These are phyloP conservation scores for Stephania japonica DNA, from an alignment of 164 flowering plant genomes.

Conservation along the genomic window DNA sequence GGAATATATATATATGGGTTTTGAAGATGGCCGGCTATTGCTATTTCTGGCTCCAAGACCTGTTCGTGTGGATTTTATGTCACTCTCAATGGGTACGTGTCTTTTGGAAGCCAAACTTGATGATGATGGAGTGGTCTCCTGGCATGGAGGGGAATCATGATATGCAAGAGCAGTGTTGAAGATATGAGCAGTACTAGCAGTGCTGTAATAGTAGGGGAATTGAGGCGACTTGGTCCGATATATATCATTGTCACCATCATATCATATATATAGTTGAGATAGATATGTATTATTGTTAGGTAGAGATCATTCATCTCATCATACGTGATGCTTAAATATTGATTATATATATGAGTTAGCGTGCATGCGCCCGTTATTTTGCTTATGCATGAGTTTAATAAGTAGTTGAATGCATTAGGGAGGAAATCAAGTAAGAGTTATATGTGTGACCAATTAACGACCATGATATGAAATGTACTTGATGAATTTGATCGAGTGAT, in stretches of 20 bases:
- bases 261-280: neutral
- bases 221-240: constrained; percentile 44
- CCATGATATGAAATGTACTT: neutral
- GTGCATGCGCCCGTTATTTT: too few relatives aligned
- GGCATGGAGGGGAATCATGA: constrained; percentile 10
- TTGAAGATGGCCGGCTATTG: neutral
- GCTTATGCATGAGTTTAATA: too few relatives aligned
- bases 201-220: constrained; percentile 28
- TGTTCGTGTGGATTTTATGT: neutral
- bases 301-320: too few relatives aligned
- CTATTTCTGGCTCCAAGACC: neutral
- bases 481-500: neutral
- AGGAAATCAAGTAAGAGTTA: neutral
- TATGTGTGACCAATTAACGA: neutral
- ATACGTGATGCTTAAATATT: too few relatives aligned
- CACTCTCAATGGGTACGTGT: constrained; percentile 13
- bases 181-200: neutral
- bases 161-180: neutral
- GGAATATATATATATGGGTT: constrained; percentile 6
- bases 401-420: neutral
- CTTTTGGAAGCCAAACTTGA: neutral
- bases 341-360: too few relatives aligned
- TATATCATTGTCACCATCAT: neutral
- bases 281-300: neutral
- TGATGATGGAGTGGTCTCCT: constrained; percentile 6